Evolutionary conservation across 768 basidiomycete species (phyloP).

Genomic region (Sarcomyxa edulis): DNA sequence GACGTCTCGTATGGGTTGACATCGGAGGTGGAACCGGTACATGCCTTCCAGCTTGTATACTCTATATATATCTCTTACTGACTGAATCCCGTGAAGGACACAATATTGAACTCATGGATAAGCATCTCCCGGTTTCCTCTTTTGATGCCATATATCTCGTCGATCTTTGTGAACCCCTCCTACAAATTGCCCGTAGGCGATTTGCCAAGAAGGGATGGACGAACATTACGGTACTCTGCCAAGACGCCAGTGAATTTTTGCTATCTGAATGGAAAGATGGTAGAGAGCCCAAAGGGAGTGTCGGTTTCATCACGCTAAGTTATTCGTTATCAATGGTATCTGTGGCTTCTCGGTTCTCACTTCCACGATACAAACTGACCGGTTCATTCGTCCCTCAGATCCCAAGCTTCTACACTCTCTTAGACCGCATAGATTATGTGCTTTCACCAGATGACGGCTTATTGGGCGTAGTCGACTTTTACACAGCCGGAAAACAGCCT

Average conservation of each 20-base stretch:
- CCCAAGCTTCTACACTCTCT: constrained; percentile 56
- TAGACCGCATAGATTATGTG: constrained; percentile 65
- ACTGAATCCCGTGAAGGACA: constrained; percentile 16
- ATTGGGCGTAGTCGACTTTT: constrained; percentile 71
- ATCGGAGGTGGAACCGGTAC: constrained; percentile 70
- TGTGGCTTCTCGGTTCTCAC: constrained; percentile 1
- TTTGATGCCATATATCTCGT: constrained; percentile 70
- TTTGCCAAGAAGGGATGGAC: constrained; percentile 66
- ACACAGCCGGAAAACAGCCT: constrained; percentile 50
- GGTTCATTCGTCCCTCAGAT: constrained; percentile 30
- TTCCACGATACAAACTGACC: not conserved
- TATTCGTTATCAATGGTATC: constrained; percentile 54
- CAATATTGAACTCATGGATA: constrained; percentile 73
- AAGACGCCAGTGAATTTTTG: constrained; percentile 64
- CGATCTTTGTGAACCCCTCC: constrained; percentile 67
- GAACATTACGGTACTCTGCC: constrained; percentile 66
- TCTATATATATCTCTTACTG: not conserved
- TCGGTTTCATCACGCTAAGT: constrained; percentile 49
- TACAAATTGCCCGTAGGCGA: constrained; percentile 65
- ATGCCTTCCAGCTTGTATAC: constrained; percentile 2
- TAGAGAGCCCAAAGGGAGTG: constrained; percentile 47
- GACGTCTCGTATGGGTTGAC: constrained; percentile 69
- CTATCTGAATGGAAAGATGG: constrained; percentile 54
- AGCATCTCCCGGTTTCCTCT: constrained; percentile 45
- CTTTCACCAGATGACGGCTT: constrained; percentile 56